These are phyloP conservation scores for Periconia sp. DNA, from an alignment of 2,329 filamentous ascomycete genomes.

Conservation along the genomic window DNA sequence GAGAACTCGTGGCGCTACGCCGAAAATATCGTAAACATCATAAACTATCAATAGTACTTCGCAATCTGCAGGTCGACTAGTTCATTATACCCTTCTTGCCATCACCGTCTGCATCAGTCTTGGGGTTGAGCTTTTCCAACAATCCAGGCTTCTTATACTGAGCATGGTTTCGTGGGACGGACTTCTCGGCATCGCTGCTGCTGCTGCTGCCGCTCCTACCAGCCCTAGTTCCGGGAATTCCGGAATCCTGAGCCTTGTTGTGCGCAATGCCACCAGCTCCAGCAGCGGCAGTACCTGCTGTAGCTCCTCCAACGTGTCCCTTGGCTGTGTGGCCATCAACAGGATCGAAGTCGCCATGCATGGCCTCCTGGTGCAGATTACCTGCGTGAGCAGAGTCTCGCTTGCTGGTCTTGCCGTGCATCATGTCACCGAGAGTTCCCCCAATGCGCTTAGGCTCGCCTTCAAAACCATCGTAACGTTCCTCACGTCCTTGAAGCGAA, in stretches of 20 bases:
- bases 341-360: constrained; percentile 13
- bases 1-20: neutral
- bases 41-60: neutral
- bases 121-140: constrained; percentile 58
- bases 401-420: constrained; percentile 18
- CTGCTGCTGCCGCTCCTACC: neutral
- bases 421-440: constrained; percentile 18
- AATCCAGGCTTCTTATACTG: constrained; percentile 48
- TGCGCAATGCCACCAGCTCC: neutral
- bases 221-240: constrained; percentile 6
- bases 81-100: constrained; percentile 60
- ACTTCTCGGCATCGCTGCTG: neutral
- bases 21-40: neutral
- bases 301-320: neutral
- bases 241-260: too few species aligned
- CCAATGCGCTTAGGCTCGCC: constrained; percentile 61
- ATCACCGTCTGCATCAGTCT: constrained; percentile 56
- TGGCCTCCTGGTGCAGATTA: constrained; percentile 11
- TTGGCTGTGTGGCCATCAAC: constrained; percentile 4
- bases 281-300: too few species aligned
- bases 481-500: constrained; percentile 55
- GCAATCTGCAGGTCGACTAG: constrained; percentile 28
- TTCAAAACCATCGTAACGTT: constrained; percentile 61
- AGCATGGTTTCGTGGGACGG: neutral
- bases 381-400: constrained; percentile 13